Conservation (phyloP, 352 stramenopile species). For the Phytophthora boehmeriae region DNA sequence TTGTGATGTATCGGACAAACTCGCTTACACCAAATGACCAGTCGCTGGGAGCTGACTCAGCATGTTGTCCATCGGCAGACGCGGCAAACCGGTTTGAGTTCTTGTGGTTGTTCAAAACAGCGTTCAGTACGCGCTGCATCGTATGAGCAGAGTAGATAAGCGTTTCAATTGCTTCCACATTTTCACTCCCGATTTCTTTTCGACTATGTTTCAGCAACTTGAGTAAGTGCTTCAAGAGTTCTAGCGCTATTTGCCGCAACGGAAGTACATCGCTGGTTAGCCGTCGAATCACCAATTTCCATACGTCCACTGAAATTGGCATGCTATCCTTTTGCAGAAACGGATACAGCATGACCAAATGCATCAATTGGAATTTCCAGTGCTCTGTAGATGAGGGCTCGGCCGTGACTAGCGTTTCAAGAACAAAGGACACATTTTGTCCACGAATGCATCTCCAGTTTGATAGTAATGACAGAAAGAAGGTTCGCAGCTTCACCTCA, state of each 20-base stretch:
- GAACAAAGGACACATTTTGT: constrained; percentile 15
- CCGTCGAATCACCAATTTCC: constrained; percentile 57
- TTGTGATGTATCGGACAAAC: constrained; percentile 57
- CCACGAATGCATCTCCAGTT: constrained; percentile 59
- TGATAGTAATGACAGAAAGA: constrained; percentile 56
- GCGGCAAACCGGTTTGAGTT: constrained; percentile 62
- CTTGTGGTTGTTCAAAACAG: constrained; percentile 67
- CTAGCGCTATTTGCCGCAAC: constrained; percentile 58
- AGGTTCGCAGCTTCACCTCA: constrained; percentile 56
- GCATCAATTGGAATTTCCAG: constrained; percentile 83
- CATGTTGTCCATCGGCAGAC: constrained; percentile 73
- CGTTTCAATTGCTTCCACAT: constrained; percentile 21
- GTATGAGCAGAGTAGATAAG: constrained; percentile 57
- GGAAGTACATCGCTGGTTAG: constrained; percentile 67
- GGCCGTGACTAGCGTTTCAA: constrained; percentile 40
- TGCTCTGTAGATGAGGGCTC: constrained; percentile 54
- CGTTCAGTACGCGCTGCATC: constrained; percentile 43
- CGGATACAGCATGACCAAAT: constrained; percentile 71
- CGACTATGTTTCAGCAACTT: constrained; percentile 45
- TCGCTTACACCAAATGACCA: constrained; percentile 83
- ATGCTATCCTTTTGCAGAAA: constrained; percentile 55
- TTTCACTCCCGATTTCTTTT: not conserved
- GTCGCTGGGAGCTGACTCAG: constrained; percentile 64
- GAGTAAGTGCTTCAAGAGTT: constrained; percentile 59
- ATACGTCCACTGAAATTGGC: constrained; percentile 48